A percentile compares a stretch with the other conserved stretches of the same genome.
phyloP scores from a whole-genome alignment of 805 yeast species.

The Geotrichum ghanense region DNA sequence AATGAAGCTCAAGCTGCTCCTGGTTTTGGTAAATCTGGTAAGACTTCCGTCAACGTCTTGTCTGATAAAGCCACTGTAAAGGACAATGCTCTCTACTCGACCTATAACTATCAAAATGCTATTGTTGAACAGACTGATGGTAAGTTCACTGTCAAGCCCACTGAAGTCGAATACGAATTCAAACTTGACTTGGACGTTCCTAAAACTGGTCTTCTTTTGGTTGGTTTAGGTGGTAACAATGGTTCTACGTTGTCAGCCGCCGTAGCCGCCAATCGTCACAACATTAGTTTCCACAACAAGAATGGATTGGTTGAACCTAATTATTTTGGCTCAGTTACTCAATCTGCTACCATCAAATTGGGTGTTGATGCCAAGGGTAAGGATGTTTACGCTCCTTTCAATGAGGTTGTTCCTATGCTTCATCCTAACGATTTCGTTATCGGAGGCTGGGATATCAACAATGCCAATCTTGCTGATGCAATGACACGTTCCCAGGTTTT shows the following conservation, averaged over 20 bases:
- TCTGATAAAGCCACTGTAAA: slow-evolving; percentile 41
- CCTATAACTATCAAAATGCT: slow-evolving; percentile 68
- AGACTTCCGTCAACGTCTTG: slow-evolving; percentile 40
- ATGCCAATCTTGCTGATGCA: slow-evolving; percentile 59
- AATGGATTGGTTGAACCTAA: slow-evolving; percentile 67
- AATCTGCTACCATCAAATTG: slow-evolving; percentile 77
- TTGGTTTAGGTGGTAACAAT: slow-evolving; percentile 94
- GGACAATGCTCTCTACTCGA: slow-evolving; percentile 39
- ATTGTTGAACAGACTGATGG: slow-evolving; percentile 47
- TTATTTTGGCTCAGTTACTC: slow-evolving; percentile 92
- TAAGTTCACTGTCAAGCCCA: slow-evolving; percentile 54
- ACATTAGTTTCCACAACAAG: slow-evolving; percentile 69
- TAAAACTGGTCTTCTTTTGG: slow-evolving; percentile 79
- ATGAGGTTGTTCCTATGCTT: slow-evolving; percentile 76
- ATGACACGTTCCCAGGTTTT: slow-evolving; percentile 79
- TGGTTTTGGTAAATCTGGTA: slow-evolving; percentile 27
- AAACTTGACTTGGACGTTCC: slow-evolving; percentile 74
- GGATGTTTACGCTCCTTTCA: slow-evolving; percentile 89
- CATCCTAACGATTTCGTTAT: slow-evolving; percentile 83
- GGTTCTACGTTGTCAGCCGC: slow-evolving; percentile 88
- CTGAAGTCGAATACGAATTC: slow-evolving; percentile 65
- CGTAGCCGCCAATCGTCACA: slow-evolving; percentile 71
- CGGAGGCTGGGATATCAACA: slow-evolving; percentile 91
- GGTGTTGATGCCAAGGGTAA: slow-evolving; percentile 76
- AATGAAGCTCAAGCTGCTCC: slow-evolving; percentile 19